These are phyloP conservation scores for Acer saccharum DNA, from an alignment of 345 rosid species.

Conservation along the genomic window DNA sequence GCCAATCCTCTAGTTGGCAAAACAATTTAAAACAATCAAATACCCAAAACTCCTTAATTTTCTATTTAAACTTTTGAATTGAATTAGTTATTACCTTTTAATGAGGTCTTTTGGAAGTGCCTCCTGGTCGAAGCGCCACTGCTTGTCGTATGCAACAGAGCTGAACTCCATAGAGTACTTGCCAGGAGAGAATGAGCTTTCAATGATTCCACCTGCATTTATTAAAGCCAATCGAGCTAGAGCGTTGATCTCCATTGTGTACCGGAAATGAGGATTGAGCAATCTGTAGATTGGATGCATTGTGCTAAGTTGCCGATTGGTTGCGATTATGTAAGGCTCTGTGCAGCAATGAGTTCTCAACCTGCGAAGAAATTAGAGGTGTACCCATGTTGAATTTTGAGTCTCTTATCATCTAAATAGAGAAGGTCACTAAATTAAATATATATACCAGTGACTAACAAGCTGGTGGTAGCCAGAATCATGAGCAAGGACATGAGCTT, in stretches of 20 bases:
- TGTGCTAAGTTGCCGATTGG: constrained; percentile 66
- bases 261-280: constrained; percentile 71
- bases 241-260: constrained; percentile 80
- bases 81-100: constrained; percentile 34
- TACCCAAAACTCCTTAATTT: too few species aligned
- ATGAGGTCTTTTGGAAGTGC: constrained; percentile 59
- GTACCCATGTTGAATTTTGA: neutral
- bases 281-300: constrained; percentile 71
- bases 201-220: constrained; percentile 65
- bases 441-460: constrained; percentile 64
- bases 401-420: neutral
- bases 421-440: neutral
- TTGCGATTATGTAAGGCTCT: constrained; percentile 73
- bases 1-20: constrained; percentile 51
- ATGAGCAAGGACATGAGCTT: constrained; percentile 64
- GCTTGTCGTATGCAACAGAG: constrained; percentile 50
- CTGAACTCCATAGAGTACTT: constrained; percentile 58
- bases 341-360: constrained; percentile 62
- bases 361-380: constrained; percentile 36
- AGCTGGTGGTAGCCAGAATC: constrained; percentile 73
- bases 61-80: too few species aligned
- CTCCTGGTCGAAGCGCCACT: constrained; percentile 58
- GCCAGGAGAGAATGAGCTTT: constrained; percentile 57
- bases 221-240: constrained; percentile 59
- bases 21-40: neutral